These are phyloP conservation scores for Rugosomyces carneus DNA, from an alignment of 1,284 basidiomycete genomes.

Conservation along the genomic window DNA sequence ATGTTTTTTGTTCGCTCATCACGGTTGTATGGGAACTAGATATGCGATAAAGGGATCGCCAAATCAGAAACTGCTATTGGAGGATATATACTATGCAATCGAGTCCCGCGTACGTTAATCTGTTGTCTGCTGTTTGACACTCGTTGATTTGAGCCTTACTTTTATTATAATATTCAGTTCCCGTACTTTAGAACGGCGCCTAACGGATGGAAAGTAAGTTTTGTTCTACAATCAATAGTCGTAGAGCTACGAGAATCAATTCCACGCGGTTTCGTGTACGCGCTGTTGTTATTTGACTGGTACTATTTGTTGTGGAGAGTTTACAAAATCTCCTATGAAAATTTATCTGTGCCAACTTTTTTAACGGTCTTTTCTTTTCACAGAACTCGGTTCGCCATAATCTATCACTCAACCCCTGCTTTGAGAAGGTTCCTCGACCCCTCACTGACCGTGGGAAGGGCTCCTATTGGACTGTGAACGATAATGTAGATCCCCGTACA, in stretches of 20 bases:
- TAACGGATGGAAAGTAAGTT: conserved; percentile 77
- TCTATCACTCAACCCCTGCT: conserved; percentile 88
- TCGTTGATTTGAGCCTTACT: conserved; percentile 12
- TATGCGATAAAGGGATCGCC: conserved; percentile 86
- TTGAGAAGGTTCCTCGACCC: conserved; percentile 86
- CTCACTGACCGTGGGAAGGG: conserved; percentile 84
- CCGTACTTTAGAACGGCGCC: conserved; percentile 80
- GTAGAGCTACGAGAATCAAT: neutral
- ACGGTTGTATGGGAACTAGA: conserved; percentile 30
- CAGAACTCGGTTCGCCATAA: conserved; percentile 95
- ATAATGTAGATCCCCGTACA: conserved; percentile 79
- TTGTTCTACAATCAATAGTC: conserved; percentile 4
- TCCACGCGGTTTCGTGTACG: conserved; percentile 39
- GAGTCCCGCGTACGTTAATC: conserved; percentile 64
- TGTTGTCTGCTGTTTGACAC: conserved; percentile 8
- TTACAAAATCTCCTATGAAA: conserved; percentile 31
- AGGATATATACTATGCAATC: conserved; percentile 85
- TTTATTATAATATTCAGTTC: conserved; percentile 43
- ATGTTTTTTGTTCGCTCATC: neutral
- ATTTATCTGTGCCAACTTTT: conserved; percentile 16
- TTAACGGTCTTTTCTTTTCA: conserved; percentile 14
- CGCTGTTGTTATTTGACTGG: conserved; percentile 52
- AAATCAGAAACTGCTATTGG: conserved; percentile 72
- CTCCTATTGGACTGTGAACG: conserved; percentile 85
- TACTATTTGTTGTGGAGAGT: conserved; percentile 47